phyloP scores from a whole-genome alignment of 768 basidiomycete genomes.

The Calocybe cyanea region DNA sequence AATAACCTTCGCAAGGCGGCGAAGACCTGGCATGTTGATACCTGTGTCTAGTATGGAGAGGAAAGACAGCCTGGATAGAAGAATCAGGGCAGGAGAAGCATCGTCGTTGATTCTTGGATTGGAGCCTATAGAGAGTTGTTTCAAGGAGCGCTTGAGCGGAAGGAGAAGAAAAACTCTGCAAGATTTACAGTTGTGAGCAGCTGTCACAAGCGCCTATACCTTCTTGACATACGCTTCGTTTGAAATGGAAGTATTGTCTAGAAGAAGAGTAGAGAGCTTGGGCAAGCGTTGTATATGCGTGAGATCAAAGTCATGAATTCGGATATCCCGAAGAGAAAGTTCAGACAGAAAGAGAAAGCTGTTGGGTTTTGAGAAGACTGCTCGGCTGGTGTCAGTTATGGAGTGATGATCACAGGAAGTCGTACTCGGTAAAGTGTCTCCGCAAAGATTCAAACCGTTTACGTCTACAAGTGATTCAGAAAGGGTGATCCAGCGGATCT shows the following conservation, averaged over 20 bases:
- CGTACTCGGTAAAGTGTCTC: slow-evolving; percentile 42
- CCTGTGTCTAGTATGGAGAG: slow-evolving; percentile 52
- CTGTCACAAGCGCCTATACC: not conserved
- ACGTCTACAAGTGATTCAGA: slow-evolving; percentile 42
- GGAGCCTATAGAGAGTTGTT: slow-evolving; percentile 44
- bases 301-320: slow-evolving; percentile 45
- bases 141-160: slow-evolving; percentile 50
- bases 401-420: slow-evolving; percentile 1
- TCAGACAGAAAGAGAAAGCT: slow-evolving; percentile 48
- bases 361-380: slow-evolving; percentile 49
- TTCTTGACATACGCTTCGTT: slow-evolving; percentile 52
- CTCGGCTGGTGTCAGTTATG: slow-evolving; percentile 6
- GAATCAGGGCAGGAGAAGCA: slow-evolving; percentile 48
- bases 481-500: slow-evolving; percentile 41
- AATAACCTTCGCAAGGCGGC: slow-evolving; percentile 40
- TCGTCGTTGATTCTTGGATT: slow-evolving; percentile 57
- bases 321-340: slow-evolving; percentile 46
- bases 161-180: slow-evolving; percentile 55
- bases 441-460: slow-evolving; percentile 47
- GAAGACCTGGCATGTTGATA: slow-evolving; percentile 55
- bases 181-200: slow-evolving; percentile 6
- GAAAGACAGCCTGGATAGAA: slow-evolving; percentile 43
- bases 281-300: slow-evolving; percentile 52
- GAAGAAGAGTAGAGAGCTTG: slow-evolving; percentile 38
- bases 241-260: slow-evolving; percentile 52